Base-by-base conservation (phyloP, 805 yeast genomes). In the Schizosaccharomyces lindneri region DNA sequence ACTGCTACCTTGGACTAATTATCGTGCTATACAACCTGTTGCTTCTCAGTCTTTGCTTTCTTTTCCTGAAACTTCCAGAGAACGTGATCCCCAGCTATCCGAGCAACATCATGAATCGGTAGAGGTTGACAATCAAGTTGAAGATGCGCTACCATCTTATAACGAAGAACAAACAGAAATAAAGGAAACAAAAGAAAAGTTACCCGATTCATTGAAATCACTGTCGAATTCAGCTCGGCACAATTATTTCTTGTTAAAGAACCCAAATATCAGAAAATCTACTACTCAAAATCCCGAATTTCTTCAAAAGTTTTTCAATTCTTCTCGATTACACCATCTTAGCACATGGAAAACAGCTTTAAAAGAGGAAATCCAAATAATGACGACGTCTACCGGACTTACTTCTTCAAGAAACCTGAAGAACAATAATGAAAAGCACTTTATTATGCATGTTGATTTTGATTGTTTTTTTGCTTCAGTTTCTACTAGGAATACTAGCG, bases 381-480 rank as follows among this genome's bases (percentile, higher is more conserved):
- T 71, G 59, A 80, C 84, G 15, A 55, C 41, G 19, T 59, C 57
- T 51, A 57, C 65, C 79, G 0, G 67, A 66, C 4, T 65, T 66
- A 60, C 17, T 64, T 62, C 43, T 48, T 46, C 46, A 46, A 24
- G 27, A 62, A 39, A 61, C 61, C 61, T 48, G 68, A 57, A 59
- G 62, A 43, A 48, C 55, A n/a, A 27, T 13, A 43, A 36, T 32
- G 19, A 4, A 59, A 65, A 21, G 41, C 19, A 48, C 61, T 19
- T 61, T 59, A 78, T 89, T 9, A 69, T 89, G 62, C 97, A 90
- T 70, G 76, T 90, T 43, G 98, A 90, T 70, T 90, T 88, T 70
- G 98, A 90, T 70, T 87, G 95, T 65, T 90, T 93, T 67, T 90
- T 90, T 72, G 97, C 89, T 1, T 78, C 94, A 0, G 96, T 84